A percentile compares a stretch with the other conserved stretches of the same genome.
Conservation (phyloP, 345 rosid species). For the Mangifera indica region DNA sequence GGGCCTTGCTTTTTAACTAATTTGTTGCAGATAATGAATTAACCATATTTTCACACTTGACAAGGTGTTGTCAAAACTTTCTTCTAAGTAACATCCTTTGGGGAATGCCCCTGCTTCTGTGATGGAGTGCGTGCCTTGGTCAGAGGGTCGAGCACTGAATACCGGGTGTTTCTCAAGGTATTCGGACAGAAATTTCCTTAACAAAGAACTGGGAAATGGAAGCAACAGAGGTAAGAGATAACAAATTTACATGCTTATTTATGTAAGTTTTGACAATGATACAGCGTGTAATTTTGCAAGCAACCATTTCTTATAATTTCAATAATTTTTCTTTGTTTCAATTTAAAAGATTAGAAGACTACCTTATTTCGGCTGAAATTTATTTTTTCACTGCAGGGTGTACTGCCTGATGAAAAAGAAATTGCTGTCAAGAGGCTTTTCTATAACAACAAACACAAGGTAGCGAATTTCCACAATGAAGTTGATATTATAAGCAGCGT, state of each 20-base stretch:
- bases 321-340: not conserved
- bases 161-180: conserved; percentile 91
- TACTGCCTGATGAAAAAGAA: conserved; percentile 79
- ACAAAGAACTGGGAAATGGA: conserved; percentile 43
- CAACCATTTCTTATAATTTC: not conserved
- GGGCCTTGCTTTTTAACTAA: conserved; percentile 14
- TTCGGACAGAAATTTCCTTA: conserved; percentile 77
- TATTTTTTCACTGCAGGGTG: conserved; percentile 49
- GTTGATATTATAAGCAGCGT: conserved; percentile 82
- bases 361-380: too few species aligned
- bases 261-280: too few species aligned
- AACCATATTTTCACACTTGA: not conserved
- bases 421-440: conserved; percentile 91
- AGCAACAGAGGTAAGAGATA: conserved; percentile 79
- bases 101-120: conserved; percentile 64
- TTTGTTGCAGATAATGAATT: not conserved
- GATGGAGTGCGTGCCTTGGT: conserved; percentile 69
- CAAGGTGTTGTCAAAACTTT: conserved; percentile 2
- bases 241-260: too few species aligned
- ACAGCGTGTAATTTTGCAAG: too few species aligned
- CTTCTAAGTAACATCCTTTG: conserved; percentile 14
- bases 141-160: conserved; percentile 79
- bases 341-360: not conserved
- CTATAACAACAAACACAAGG: conserved; percentile 86
- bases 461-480: conserved; percentile 90